Evolutionary conservation across 768 basidiomycete species (phyloP).

Genomic region (Rhodotorula kratochvilovae): DNA sequence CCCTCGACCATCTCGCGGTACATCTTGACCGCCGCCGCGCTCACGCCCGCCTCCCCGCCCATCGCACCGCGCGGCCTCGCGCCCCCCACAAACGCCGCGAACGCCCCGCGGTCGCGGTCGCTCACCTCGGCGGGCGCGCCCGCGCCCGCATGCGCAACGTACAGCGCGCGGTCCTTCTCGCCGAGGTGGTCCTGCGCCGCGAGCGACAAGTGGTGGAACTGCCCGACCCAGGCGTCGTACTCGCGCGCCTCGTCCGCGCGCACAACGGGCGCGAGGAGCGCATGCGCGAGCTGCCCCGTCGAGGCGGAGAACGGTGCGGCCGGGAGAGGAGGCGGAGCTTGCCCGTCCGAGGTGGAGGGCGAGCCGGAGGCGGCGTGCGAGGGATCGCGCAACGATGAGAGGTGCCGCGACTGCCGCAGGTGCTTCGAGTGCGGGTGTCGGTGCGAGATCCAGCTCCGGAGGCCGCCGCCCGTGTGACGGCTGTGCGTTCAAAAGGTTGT

Average conservation of each 20-base stretch:
- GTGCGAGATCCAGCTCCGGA: constrained; percentile 1
- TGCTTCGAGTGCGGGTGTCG: background rate
- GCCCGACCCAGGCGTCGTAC: constrained; percentile 40
- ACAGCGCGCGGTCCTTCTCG: constrained; percentile 34
- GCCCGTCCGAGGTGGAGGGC: background rate
- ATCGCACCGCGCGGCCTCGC: background rate
- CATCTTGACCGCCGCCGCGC: background rate
- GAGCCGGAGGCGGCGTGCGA: too few species aligned
- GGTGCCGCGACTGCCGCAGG: background rate
- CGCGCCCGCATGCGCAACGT: background rate
- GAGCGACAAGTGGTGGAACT: constrained; percentile 34
- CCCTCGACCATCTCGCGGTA: background rate
- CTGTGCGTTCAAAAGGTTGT: background rate
- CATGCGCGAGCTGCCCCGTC: constrained; percentile 36
- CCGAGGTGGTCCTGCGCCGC: constrained; percentile 23
- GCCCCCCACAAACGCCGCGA: background rate
- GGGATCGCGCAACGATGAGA: background rate
- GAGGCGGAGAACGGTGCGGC: constrained; percentile 8
- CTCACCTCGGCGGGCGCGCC: constrained; percentile 8
- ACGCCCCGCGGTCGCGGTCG: constrained; percentile 11
- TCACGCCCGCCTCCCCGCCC: background rate
- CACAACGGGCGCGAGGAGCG: constrained; percentile 37
- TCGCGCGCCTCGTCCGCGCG: constrained; percentile 37
- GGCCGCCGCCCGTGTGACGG: background rate
- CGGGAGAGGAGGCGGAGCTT: background rate